Conservation (phyloP, 768 basidiomycete genomes). For the Cyclocybe cylindracea region DNA sequence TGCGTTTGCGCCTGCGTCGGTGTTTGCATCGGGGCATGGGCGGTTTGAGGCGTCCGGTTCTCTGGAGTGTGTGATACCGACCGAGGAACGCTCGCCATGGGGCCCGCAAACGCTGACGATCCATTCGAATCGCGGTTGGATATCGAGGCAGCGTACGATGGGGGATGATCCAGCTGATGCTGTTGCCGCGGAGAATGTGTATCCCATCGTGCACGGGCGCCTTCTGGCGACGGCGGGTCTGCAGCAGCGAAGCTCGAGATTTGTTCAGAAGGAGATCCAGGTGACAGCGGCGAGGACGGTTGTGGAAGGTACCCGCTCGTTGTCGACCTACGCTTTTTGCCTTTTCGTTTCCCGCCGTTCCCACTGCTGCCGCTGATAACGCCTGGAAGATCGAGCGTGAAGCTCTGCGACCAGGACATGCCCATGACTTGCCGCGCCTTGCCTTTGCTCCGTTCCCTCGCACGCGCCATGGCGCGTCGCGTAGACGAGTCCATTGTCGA, state of each 20-base stretch:
- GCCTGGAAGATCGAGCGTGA: constrained; percentile 34
- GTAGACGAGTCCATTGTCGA: constrained; percentile 9
- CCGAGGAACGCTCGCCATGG: too few relatives aligned
- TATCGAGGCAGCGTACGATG: constrained; percentile 30
- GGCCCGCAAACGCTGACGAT: neutral
- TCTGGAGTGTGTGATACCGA: too few relatives aligned
- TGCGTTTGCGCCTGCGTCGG: too few relatives aligned
- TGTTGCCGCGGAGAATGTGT: neutral
- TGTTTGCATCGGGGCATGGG: too few relatives aligned
- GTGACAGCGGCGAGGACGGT: neutral
- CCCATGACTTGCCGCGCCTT: constrained; percentile 36
- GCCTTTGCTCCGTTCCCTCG: constrained; percentile 31
- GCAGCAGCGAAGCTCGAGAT: constrained; percentile 5
- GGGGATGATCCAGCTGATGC: constrained; percentile 21
- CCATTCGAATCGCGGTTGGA: constrained; percentile 18
- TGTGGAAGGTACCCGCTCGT: constrained; percentile 7
- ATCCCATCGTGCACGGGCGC: neutral
- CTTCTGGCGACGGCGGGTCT: constrained; percentile 7
- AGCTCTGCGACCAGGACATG: constrained; percentile 35
- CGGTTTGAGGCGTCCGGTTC: too few relatives aligned
- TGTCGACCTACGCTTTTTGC: constrained; percentile 5
- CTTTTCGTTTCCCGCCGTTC: too few relatives aligned
- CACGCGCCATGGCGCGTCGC: constrained; percentile 15
- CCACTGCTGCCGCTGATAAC: constrained; percentile 7
- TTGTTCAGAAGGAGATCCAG: constrained; percentile 10